Evolutionary conservation across 495 filamentous ascomycete species (phyloP), one percentile per base, ranked within the genome.

Genomic region (Daldinia childiae): DNA sequence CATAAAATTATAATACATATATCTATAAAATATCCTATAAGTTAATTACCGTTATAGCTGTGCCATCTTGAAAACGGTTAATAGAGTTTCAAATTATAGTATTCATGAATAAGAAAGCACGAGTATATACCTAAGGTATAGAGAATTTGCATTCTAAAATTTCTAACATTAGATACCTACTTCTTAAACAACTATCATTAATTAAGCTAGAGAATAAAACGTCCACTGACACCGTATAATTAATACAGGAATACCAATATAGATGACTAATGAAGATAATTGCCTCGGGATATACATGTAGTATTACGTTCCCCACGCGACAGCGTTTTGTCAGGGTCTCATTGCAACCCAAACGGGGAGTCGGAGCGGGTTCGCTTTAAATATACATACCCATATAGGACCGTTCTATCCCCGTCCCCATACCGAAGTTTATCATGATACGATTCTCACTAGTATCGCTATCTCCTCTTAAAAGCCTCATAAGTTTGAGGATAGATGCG

Each of bases 271-370:
- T 43, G 6, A 19, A 45, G 43, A 64, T 50, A 56, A 60, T 32
- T 29, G 19, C 15, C 12, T 48, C 19, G 9, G 30, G n/a, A 30
- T 27, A n/a, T 15, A 14, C 0, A 48, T 24, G 43, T 24, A 9
- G 43, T 58, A 39, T 39, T 50, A 9, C 15, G n/a, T 21, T 50
- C 62, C 38, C 62, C 55, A 52, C 57, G 32, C 4, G 32, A 32
- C 24, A 15, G 45, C 30, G 45, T 57, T 65, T 32, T 50, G 24
- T 34, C 30, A 15, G 38, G 43, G 30, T 57, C 24, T 19, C 68
- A 58, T 66, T 63, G 58, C 54, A 54, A 26, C 52, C 34, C 34
- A 38, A 60, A 66, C 57, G 58, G 24, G 68, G 58, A 63, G 43
- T 66, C 32, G 58, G 30, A 54, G 21, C 39, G 41, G 36, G 41